A percentile compares a stretch with the other conserved stretches of the same genome.
Conservation (phyloP, 2,329 filamentous ascomycete species). For the Chaetomiaceae sp. region DNA sequence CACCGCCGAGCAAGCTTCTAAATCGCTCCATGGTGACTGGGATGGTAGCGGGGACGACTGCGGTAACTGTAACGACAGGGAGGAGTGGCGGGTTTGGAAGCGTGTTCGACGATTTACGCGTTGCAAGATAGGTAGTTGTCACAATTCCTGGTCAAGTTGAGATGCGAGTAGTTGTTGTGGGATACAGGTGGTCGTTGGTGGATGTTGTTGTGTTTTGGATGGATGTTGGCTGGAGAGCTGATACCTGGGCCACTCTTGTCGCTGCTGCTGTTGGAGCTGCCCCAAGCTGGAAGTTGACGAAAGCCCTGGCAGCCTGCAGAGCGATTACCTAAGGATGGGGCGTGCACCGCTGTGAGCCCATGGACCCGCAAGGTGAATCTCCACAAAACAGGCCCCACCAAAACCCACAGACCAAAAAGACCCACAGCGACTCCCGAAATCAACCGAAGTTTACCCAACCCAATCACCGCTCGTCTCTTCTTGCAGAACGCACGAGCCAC, state of each 20-base stretch:
- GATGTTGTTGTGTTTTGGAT: conserved; percentile 3
- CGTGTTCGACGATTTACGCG: background rate
- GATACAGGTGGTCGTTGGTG: too few species aligned
- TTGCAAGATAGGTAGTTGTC: background rate
- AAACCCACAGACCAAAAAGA: too few species aligned
- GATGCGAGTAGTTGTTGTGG: too few species aligned
- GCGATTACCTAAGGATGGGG: conserved; percentile 24
- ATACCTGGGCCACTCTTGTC: background rate
- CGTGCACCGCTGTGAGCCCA: too few species aligned
- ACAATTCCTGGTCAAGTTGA: too few species aligned
- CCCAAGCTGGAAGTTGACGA: conserved; percentile 27
- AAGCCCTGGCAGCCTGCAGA: conserved; percentile 29
- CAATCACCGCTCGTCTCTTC: background rate
- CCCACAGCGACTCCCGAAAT: too few species aligned
- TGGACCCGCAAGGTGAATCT: too few species aligned
- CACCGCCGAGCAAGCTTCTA: conserved; percentile 78
- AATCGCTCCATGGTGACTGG: conserved; percentile 72
- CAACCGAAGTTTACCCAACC: conserved; percentile 6
- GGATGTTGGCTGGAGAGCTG: conserved; percentile 3
- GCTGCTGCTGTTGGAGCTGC: conserved; percentile 10
- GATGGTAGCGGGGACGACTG: too few species aligned
- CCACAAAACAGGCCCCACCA: too few species aligned
- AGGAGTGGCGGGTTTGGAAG: conserved; percentile 1
- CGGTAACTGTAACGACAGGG: conserved; percentile 1
- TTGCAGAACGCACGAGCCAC: background rate